Evolutionary conservation across 1,139 yeast genomes (phyloP).

Genomic region (Nematodospora anomalae): DNA sequence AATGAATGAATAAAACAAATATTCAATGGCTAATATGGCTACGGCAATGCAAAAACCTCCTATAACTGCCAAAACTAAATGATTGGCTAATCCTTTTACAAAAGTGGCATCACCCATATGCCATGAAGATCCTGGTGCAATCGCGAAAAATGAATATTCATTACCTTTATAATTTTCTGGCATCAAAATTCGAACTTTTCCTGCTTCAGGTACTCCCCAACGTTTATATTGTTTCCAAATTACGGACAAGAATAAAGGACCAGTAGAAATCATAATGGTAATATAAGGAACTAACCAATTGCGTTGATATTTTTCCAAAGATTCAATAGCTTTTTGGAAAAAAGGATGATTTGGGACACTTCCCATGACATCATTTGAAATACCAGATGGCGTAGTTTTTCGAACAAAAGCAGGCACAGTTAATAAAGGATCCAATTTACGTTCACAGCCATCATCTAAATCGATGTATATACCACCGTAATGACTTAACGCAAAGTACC

Average conservation of each 20-base stretch:
- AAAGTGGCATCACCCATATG: conserved; percentile 82
- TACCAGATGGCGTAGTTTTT: conserved; percentile 87
- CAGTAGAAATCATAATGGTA: conserved; percentile 92
- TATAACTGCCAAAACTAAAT: conserved; percentile 65
- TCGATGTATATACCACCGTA: conserved; percentile 92
- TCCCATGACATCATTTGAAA: conserved; percentile 93
- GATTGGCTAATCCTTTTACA: conserved; percentile 68
- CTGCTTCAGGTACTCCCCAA: conserved; percentile 68
- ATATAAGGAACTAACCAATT: conserved; percentile 84
- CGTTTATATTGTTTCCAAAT: conserved; percentile 86
- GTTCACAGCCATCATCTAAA: conserved; percentile 82
- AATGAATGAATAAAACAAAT: conserved; percentile 53
- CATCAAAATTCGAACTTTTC: conserved; percentile 63
- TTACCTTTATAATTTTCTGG: conserved; percentile 69
- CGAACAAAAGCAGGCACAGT: conserved; percentile 84
- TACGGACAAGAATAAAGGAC: conserved; percentile 83
- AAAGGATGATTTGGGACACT: conserved; percentile 85
- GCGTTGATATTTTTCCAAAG: conserved; percentile 59
- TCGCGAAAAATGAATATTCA: conserved; percentile 62
- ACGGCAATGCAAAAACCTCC: conserved; percentile 65
- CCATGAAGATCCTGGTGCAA: conserved; percentile 85
- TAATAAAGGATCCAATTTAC: conserved; percentile 75
- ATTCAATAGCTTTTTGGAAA: conserved; percentile 68
- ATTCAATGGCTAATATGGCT: conserved; percentile 59
- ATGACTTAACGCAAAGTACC: conserved; percentile 79